These are phyloP conservation scores for Davidsoniella australis DNA, from an alignment of 2,329 filamentous ascomycete genomes.

Conservation along the genomic window DNA sequence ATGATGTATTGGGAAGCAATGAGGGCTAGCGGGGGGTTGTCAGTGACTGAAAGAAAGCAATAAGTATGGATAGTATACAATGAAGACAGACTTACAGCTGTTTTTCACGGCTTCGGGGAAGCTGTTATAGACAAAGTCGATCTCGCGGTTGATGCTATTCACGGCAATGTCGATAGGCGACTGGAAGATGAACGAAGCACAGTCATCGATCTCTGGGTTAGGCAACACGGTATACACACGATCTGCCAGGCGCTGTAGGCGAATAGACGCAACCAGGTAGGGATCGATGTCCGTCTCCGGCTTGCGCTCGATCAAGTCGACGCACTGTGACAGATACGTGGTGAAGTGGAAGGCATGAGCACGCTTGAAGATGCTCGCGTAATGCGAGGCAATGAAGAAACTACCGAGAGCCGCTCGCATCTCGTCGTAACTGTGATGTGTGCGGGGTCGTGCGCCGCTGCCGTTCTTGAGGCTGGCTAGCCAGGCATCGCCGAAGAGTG, in stretches of 20 bases:
- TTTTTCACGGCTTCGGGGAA: slow-evolving; percentile 15
- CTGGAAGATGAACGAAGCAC: slow-evolving; percentile 13
- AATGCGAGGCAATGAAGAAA: slow-evolving; percentile 24
- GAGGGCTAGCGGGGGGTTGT: slow-evolving; percentile 15
- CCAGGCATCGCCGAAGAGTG: slow-evolving; percentile 21
- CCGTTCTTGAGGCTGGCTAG: slow-evolving; percentile 11
- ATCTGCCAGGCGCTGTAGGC: slow-evolving; percentile 20
- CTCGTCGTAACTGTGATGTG: slow-evolving; percentile 20
- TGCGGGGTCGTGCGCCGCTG: slow-evolving; percentile 6
- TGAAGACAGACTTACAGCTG: slow-evolving; percentile 12
- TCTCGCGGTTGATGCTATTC: slow-evolving; percentile 18
- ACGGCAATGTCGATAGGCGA: slow-evolving; percentile 21
- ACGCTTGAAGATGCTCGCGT: slow-evolving; percentile 20
- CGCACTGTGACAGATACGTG: slow-evolving; percentile 21
- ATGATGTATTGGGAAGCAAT: slow-evolving; percentile 21
- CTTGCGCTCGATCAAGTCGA: slow-evolving; percentile 17
- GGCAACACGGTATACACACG: slow-evolving; percentile 18
- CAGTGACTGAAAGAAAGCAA: neutral
- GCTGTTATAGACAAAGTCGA: slow-evolving; percentile 17
- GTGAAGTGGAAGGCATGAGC: slow-evolving; percentile 19
- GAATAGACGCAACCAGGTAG: slow-evolving; percentile 20
- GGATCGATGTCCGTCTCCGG: slow-evolving; percentile 20
- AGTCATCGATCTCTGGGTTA: slow-evolving; percentile 12
- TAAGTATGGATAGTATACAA: too few species aligned
- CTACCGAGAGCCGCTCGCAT: slow-evolving; percentile 25